Evolutionary conservation across 208 protist genomes (phyloP), one percentile per base, ranked within the genome.

Genomic region (Balamuthia mandrillaris): DNA sequence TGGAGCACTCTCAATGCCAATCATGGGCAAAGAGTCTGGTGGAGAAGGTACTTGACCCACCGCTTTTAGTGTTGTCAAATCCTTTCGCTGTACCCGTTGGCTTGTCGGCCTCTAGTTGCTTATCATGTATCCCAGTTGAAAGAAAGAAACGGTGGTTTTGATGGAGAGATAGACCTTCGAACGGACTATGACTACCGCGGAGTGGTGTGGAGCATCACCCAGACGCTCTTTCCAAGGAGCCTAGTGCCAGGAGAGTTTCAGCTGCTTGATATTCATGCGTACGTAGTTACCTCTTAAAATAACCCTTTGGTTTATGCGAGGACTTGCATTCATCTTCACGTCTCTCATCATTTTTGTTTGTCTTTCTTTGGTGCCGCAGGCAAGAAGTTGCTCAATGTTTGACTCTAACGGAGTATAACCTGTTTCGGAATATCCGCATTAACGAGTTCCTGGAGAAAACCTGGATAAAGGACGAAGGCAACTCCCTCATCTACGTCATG

Each of bases 401-500:
- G 16, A 75, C 65, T 10, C 45, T 75, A 44, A 75, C 65, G 1
- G 65, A 75, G 65, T 75, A 54, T 44, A 75, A 75, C 35, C 65
- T 75, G 6, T 75, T 75, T 44, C 41, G 65, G 3, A 75, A 75
- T 44, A 75, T 75, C 18, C 41, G 65, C 5, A 37, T 75, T 27
- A 21, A 27, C 6, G 65, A 75, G 12, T 75, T 75, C 42, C 42
- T 75, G 10, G 65, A 75, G 14, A 75, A 75, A 27, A 51, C 65
- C 18, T 75, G 65, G 65, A 37, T 75, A 24, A 75, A 37, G 24
- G 65, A 75, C 27, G 42, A 75, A 44, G 37, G 45, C 42, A 75
- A 44, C 65, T 75, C 65, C 37, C 65, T 75, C 42, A 44, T 75
- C 14, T 75, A 75, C 41, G 65, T 75, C 41, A 75, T 75, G 65